A percentile compares a stretch with the other conserved stretches of the same genome.
Evolutionary conservation across 176 grass and related monocot species (phyloP).

Genomic region (Coix lacrymajobi): DNA sequence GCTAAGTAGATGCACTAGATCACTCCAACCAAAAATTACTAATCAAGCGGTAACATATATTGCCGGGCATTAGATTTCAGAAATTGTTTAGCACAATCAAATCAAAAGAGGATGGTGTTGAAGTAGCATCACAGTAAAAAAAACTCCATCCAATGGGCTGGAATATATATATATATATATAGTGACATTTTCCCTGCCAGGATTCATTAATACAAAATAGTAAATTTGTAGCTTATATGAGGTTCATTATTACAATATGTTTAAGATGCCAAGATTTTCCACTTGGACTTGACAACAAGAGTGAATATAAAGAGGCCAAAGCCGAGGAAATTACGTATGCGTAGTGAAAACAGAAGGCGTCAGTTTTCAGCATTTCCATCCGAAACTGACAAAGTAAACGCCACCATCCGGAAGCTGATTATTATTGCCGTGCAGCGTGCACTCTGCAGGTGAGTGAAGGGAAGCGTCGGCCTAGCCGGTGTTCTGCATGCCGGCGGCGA

Average conservation of each 20-base stretch:
- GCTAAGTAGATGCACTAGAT: background rate
- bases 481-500: slow-evolving; percentile 85
- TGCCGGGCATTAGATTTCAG: background rate
- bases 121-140: background rate
- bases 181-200: background rate
- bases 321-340: background rate
- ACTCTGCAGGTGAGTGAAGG: background rate
- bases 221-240: background rate
- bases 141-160: background rate
- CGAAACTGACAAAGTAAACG: background rate
- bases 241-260: background rate
- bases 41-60: background rate
- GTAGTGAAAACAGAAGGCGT: background rate
- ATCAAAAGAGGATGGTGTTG: background rate
- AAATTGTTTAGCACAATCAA: background rate
- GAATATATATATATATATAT: background rate
- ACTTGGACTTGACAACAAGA: background rate
- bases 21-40: background rate
- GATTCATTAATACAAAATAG: background rate
- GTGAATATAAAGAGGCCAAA: background rate
- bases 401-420: background rate
- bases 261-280: background rate
- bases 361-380: background rate
- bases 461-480: slow-evolving; percentile 37
- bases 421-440: background rate